Evolutionary conservation across 2,329 filamentous ascomycete genomes (phyloP).

Genomic region (Fusarium foetens): DNA sequence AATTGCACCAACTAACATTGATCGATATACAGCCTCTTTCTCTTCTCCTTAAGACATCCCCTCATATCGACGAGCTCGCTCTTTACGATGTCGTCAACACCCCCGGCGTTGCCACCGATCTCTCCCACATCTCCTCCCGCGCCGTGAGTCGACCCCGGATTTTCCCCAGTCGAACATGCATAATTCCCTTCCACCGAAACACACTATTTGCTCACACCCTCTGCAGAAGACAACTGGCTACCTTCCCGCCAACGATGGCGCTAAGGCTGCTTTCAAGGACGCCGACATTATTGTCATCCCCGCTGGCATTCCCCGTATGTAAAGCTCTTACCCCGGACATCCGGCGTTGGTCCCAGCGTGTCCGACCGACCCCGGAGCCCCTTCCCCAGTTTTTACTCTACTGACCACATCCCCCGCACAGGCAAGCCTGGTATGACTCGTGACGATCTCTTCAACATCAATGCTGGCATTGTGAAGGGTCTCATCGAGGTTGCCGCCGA

Average conservation of each 20-base stretch:
- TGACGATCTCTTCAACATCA: constrained; percentile 99
- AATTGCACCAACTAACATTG: constrained; percentile 23
- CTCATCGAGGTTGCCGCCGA: constrained; percentile 90
- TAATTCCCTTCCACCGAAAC: constrained; percentile 40
- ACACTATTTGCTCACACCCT: constrained; percentile 46
- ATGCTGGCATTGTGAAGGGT: constrained; percentile 96
- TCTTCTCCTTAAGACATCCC: constrained; percentile 91
- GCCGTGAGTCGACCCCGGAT: constrained; percentile 65
- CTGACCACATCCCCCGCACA: constrained; percentile 52
- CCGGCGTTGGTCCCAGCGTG: constrained; percentile 27
- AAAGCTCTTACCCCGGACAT: constrained; percentile 32
- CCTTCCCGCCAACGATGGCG: constrained; percentile 85
- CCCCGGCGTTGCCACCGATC: constrained; percentile 92
- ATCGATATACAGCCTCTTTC: constrained; percentile 78
- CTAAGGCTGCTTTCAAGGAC: constrained; percentile 88
- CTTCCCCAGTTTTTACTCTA: constrained; percentile 29
- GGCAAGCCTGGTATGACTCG: constrained; percentile 99
- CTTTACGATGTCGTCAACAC: constrained; percentile 99
- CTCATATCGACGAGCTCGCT: constrained; percentile 88
- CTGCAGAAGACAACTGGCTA: constrained; percentile 84
- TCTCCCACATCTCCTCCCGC: constrained; percentile 94
- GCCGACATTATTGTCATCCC: constrained; percentile 97
- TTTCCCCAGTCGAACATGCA: constrained; percentile 19
- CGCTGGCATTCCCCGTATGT: constrained; percentile 94
- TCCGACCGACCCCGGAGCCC: constrained; percentile 31